phyloP scores from a whole-genome alignment of 495 filamentous ascomycete genomes.

The Aspergillus bridgeri region DNA sequence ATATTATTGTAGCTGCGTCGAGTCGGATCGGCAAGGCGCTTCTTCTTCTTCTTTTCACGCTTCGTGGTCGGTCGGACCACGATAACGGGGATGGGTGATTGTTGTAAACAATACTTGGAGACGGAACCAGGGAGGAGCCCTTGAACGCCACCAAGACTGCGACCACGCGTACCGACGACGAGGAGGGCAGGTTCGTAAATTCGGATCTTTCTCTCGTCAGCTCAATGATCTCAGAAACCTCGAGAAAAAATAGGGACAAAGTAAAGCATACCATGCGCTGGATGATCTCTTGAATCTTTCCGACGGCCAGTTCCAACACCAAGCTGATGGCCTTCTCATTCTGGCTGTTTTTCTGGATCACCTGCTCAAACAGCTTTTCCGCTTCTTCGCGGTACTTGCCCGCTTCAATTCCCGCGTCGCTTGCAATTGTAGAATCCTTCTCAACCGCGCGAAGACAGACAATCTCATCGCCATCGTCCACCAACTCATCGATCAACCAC shows the following conservation, averaged over 20 bases:
- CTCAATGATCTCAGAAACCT: neutral
- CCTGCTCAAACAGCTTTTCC: conserved; percentile 65
- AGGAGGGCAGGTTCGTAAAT: conserved; percentile 93
- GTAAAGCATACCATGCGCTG: conserved; percentile 73
- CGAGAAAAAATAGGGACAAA: neutral
- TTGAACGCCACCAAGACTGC: conserved; percentile 83
- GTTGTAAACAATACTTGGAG: conserved; percentile 94
- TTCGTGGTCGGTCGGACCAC: conserved; percentile 90
- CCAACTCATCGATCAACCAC: conserved; percentile 91
- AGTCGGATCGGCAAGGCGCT: conserved; percentile 74
- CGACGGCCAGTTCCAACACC: conserved; percentile 84
- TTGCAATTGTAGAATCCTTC: conserved; percentile 71
- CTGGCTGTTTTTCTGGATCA: conserved; percentile 75
- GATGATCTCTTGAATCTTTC: conserved; percentile 89
- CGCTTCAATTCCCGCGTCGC: conserved; percentile 64
- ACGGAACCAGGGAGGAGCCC: conserved; percentile 89
- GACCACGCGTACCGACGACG: conserved; percentile 89
- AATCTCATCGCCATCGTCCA: conserved; percentile 95
- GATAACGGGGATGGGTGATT: conserved; percentile 94
- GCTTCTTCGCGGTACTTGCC: conserved; percentile 78
- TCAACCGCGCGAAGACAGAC: conserved; percentile 91
- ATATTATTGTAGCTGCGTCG: conserved; percentile 80
- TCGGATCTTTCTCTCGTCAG: conserved; percentile 62
- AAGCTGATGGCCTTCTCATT: conserved; percentile 83
- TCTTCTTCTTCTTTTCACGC: conserved; percentile 86